Conservation (phyloP, 805 yeast genomes). For the Clavispora santaluciae region DNA sequence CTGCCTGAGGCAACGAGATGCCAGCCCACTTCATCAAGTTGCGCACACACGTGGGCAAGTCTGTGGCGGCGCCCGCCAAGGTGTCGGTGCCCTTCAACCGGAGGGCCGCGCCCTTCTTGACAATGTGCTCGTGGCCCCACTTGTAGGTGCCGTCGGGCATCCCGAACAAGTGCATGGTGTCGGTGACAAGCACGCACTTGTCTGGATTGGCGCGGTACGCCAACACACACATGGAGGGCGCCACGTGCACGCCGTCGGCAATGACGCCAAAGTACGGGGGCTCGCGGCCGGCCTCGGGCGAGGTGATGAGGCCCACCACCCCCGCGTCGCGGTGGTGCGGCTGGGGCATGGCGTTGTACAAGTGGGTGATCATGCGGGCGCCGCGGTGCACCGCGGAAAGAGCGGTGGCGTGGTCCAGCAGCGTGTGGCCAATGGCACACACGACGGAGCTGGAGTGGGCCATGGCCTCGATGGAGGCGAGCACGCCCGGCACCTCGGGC, state of each 20-base stretch:
- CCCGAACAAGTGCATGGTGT: slow-evolving; percentile 56
- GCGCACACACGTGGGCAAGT: slow-evolving; percentile 45
- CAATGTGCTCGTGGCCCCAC: slow-evolving; percentile 47
- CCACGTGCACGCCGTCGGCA: slow-evolving; percentile 57
- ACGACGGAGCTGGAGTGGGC: slow-evolving; percentile 24
- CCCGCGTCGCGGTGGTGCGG: slow-evolving; percentile 59
- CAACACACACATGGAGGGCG: slow-evolving; percentile 45
- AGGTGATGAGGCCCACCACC: slow-evolving; percentile 45
- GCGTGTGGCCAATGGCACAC: slow-evolving; percentile 47
- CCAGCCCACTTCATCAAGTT: slow-evolving; percentile 49
- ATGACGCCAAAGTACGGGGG: slow-evolving; percentile 51
- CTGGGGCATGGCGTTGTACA: slow-evolving; percentile 59
- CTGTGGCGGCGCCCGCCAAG: slow-evolving; percentile 60
- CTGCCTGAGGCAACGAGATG: slow-evolving; percentile 46
- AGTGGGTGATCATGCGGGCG: slow-evolving; percentile 56
- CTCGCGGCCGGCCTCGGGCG: slow-evolving; percentile 17
- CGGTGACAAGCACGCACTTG: slow-evolving; percentile 54
- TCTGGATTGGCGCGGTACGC: slow-evolving; percentile 50
- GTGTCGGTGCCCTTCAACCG: slow-evolving; percentile 51
- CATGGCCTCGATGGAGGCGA: slow-evolving; percentile 38
- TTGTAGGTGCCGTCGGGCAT: slow-evolving; percentile 51
- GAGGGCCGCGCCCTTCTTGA: slow-evolving; percentile 43
- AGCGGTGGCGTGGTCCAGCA: slow-evolving; percentile 34
- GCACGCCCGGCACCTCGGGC: slow-evolving; percentile 46
- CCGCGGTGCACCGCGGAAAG: slow-evolving; percentile 46